These are phyloP conservation scores for Nakazawaea laoshanensis DNA, from an alignment of 805 yeast species.

Conservation along the genomic window DNA sequence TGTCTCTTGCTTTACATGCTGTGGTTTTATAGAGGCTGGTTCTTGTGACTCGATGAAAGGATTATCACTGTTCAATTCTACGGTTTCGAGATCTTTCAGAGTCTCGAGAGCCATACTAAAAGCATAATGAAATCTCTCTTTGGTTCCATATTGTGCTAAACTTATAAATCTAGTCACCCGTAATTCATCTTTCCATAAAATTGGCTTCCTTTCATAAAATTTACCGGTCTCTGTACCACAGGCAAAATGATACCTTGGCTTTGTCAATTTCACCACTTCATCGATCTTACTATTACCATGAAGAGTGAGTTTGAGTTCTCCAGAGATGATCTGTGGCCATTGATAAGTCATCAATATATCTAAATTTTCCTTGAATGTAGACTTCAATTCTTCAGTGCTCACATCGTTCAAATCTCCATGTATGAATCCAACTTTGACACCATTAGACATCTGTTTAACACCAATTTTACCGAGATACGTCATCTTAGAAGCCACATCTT, in stretches of 20 bases:
- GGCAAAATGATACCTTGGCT: constrained; percentile 65
- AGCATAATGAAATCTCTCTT: constrained; percentile 70
- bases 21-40: no score
- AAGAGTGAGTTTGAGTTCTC: constrained; percentile 31
- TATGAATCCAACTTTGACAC: constrained; percentile 39
- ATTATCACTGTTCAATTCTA: constrained; percentile 17
- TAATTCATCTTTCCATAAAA: constrained; percentile 40
- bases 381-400: constrained; percentile 11
- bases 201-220: constrained; percentile 48
- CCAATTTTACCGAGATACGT: constrained; percentile 26
- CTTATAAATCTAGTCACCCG: constrained; percentile 56
- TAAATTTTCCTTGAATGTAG: constrained; percentile 14
- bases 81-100: constrained; percentile 15
- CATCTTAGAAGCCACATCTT: constrained; percentile 16
- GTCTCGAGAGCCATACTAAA: constrained; percentile 34
- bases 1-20: constrained; percentile 1
- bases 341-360: constrained; percentile 53
- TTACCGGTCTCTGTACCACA: constrained; percentile 40
- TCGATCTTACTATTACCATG: constrained; percentile 41
- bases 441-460: constrained; percentile 30
- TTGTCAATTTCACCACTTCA: constrained; percentile 27
- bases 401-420: constrained; percentile 25
- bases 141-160: constrained; percentile 48
- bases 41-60: constrained; percentile 19
- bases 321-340: constrained; percentile 52